Percentiles rank a stretch among this genome's conserved stretches.
phyloP scores from a whole-genome alignment of 1,139 yeast species.

The Hyphopichia burtonii region DNA sequence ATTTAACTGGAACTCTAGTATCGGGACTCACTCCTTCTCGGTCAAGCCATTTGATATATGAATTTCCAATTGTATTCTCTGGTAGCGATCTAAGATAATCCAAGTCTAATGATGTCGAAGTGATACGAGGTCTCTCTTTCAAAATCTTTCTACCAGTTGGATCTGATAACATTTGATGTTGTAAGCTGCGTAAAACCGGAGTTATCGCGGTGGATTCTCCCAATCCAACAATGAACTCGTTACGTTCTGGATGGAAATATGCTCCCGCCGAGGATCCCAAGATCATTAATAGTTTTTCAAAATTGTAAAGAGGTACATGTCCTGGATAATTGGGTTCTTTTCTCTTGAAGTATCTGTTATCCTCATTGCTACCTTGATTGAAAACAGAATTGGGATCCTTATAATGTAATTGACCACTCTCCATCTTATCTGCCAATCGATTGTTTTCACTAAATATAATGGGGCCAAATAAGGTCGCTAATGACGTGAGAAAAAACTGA shows the following conservation, averaged over 20 bases:
- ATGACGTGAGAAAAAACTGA: slow-evolving; percentile 1
- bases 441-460: slow-evolving; percentile 49
- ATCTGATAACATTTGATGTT: slow-evolving; percentile 73
- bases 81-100: slow-evolving; percentile 62
- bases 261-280: slow-evolving; percentile 83
- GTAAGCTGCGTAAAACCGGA: slow-evolving; percentile 58
- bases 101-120: slow-evolving; percentile 66
- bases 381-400: slow-evolving; percentile 33
- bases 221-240: slow-evolving; percentile 83
- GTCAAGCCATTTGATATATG: slow-evolving; percentile 79
- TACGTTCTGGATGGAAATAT: slow-evolving; percentile 75
- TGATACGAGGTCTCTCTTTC: slow-evolving; percentile 79
- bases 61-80: slow-evolving; percentile 71
- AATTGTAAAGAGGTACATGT: slow-evolving; percentile 69
- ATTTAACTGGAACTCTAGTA: slow-evolving; percentile 83
- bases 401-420: slow-evolving; percentile 50
- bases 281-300: slow-evolving; percentile 66
- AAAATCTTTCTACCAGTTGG: slow-evolving; percentile 75
- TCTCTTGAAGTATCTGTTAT: slow-evolving; percentile 33
- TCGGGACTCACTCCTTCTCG: slow-evolving; percentile 92
- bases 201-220: slow-evolving; percentile 91
- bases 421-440: slow-evolving; percentile 58
- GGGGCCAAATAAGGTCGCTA: slow-evolving; percentile 20
- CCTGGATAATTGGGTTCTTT: slow-evolving; percentile 63
- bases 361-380: slow-evolving; percentile 23